Conservation (phyloP, 331 rosid species). For the Pyrus hybrid region DNA sequence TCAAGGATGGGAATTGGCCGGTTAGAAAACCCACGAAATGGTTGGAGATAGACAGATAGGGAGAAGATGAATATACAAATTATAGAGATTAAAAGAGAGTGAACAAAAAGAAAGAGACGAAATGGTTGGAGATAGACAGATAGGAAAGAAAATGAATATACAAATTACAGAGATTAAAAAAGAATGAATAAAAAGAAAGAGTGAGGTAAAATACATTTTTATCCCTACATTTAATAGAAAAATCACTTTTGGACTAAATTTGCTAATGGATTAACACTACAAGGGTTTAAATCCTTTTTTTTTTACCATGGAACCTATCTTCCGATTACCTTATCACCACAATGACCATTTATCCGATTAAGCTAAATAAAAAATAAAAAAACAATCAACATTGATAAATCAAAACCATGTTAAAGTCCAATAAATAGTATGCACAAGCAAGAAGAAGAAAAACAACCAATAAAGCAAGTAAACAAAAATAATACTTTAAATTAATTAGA, state of each 20-base stretch:
- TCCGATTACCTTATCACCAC: neutral
- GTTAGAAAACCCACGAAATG: neutral
- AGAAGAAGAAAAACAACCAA: neutral
- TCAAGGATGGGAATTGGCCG: neutral
- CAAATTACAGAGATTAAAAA: neutral
- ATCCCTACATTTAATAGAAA: too few relatives aligned
- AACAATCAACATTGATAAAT: neutral
- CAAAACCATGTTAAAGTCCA: neutral
- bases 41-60: too few relatives aligned
- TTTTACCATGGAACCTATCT: neutral
- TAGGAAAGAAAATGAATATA: neutral
- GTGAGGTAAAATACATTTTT: neutral
- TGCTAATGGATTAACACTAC: neutral
- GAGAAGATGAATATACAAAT: too few relatives aligned
- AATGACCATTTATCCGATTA: neutral
- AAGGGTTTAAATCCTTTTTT: neutral
- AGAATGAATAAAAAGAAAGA: neutral
- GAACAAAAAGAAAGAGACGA: too few relatives aligned
- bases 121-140: neutral
- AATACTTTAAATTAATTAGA: neutral
- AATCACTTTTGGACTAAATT: too few relatives aligned
- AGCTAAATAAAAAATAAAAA: neutral
- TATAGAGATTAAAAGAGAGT: too few relatives aligned
- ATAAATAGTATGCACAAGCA: neutral
- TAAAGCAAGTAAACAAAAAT: neutral